Percentiles rank a stretch among this genome's conserved stretches.
These are phyloP conservation scores for Pyrenochaeta sp. DNA, from an alignment of 2,329 filamentous ascomycete genomes.

Conservation along the genomic window DNA sequence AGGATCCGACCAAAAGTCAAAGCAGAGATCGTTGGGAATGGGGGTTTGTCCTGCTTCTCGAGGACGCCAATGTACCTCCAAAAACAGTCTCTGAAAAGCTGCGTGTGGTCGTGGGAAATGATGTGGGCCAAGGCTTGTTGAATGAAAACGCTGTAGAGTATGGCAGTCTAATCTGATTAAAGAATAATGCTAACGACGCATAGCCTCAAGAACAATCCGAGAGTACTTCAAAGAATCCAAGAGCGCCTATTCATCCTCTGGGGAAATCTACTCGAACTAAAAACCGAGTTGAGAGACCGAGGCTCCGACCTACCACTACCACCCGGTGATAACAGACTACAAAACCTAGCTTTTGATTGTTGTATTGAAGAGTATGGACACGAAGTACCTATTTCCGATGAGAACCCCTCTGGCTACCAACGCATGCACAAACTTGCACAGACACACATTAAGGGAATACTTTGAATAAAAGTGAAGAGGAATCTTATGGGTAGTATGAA, in stretches of 20 bases:
- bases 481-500: too few relatives aligned
- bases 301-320: constrained; percentile 33
- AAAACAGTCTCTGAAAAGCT: constrained; percentile 51
- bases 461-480: too few relatives aligned
- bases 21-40: constrained; percentile 73
- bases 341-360: constrained; percentile 54
- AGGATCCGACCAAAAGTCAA: constrained; percentile 40
- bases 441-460: constrained; percentile 31
- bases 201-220: constrained; percentile 64
- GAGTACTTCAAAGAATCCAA: constrained; percentile 62
- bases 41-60: constrained; percentile 80
- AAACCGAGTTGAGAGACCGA: constrained; percentile 68
- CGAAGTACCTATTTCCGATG: constrained; percentile 20
- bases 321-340: constrained; percentile 31
- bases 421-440: constrained; percentile 31
- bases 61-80: constrained; percentile 63
- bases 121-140: constrained; percentile 64
- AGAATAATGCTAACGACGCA: constrained; percentile 9
- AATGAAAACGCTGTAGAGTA: constrained; percentile 63
- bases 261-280: constrained; percentile 70
- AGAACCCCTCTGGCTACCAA: constrained; percentile 26
- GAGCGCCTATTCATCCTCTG: constrained; percentile 80
- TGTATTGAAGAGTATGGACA: constrained; percentile 35
- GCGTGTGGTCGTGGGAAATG: constrained; percentile 70
- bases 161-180: constrained; percentile 25